These are phyloP conservation scores for Fusarium sp. DNA, from an alignment of 2,329 filamentous ascomycete species.

Conservation along the genomic window DNA sequence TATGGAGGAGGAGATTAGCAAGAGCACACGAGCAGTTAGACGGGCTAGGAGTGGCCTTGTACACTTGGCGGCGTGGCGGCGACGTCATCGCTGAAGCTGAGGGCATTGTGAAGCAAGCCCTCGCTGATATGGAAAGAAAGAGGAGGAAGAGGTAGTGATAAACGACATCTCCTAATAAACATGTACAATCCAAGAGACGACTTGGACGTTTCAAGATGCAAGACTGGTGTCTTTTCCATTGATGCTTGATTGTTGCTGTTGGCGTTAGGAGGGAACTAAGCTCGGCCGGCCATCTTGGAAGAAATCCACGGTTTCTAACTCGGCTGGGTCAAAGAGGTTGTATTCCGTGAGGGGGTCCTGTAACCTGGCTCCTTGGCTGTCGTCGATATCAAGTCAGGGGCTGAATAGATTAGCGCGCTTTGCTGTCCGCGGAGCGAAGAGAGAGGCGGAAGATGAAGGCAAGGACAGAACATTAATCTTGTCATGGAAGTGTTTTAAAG, in stretches of 20 bases:
- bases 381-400: neutral
- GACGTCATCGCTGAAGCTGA: constrained; percentile 78
- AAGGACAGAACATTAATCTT: neutral
- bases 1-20: constrained; percentile 78
- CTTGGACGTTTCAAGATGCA: neutral
- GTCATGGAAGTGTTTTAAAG: neutral
- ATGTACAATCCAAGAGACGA: neutral
- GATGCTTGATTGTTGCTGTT: too few relatives aligned
- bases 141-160: constrained; percentile 25
- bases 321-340: too few relatives aligned
- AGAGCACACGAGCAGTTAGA: constrained; percentile 73
- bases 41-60: constrained; percentile 73
- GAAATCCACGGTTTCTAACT: too few relatives aligned
- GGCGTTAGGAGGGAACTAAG: too few relatives aligned
- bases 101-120: constrained; percentile 69
- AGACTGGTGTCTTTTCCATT: neutral
- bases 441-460: neutral
- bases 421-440: neutral
- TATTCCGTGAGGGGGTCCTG: neutral
- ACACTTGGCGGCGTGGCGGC: constrained; percentile 78
- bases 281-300: neutral
- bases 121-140: constrained; percentile 57
- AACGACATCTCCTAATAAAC: constrained; percentile 8
- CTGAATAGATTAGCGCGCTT: neutral
- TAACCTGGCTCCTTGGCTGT: neutral